Percentiles rank a stretch among this genome's conserved stretches.
Conservation (phyloP, 139 green algal genomes). For the Coccomyxa sp. region DNA sequence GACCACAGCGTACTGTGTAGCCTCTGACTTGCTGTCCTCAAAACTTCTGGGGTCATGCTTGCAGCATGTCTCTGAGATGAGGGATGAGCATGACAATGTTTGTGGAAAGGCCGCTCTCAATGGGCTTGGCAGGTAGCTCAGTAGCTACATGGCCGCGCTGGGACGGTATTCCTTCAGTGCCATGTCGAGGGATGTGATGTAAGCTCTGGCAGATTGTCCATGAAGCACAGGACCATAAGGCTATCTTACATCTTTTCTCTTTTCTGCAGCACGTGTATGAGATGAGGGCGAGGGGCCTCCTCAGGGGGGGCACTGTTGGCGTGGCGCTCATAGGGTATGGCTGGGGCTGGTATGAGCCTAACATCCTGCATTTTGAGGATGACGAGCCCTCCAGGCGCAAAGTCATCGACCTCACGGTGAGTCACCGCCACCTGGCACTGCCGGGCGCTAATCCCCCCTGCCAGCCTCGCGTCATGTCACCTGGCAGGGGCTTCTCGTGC, state of each 20-base stretch:
- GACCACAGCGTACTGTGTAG: too few relatives aligned
- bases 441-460: too few relatives aligned
- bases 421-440: background rate
- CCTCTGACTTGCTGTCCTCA: too few relatives aligned
- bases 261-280: slow-evolving; percentile 11
- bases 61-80: too few relatives aligned
- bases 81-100: too few relatives aligned
- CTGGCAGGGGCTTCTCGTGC: too few relatives aligned
- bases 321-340: slow-evolving; percentile 43
- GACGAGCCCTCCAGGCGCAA: slow-evolving; percentile 74
- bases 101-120: background rate
- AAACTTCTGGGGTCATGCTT: too few relatives aligned
- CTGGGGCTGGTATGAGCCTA: slow-evolving; percentile 18
- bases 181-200: too few relatives aligned
- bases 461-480: too few relatives aligned
- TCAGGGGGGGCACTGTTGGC: slow-evolving; percentile 51
- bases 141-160: background rate
- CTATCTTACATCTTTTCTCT: background rate
- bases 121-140: background rate
- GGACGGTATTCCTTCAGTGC: too few relatives aligned
- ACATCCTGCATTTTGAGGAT: slow-evolving; percentile 45
- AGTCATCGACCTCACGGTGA: slow-evolving; percentile 57
- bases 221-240: too few relatives aligned
- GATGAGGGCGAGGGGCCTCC: slow-evolving; percentile 34
- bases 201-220: too few relatives aligned